Evolutionary conservation across 2,329 filamentous ascomycete species (phyloP).

Genomic region (Calonectria multiphialidica): DNA sequence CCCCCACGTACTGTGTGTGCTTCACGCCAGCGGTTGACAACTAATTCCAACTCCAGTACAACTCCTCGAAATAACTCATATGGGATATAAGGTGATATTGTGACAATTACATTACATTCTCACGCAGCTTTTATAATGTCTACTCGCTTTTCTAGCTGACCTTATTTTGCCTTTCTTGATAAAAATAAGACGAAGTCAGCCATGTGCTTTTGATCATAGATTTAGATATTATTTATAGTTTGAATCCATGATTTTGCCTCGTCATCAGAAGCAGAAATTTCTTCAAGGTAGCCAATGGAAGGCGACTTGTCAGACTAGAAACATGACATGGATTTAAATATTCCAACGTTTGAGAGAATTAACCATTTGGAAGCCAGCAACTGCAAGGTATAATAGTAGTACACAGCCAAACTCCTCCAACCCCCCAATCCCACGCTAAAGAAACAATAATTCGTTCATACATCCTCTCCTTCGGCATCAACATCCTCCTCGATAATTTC

Average conservation of each 20-base stretch:
- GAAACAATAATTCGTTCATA: slow-evolving; percentile 36
- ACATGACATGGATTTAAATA: background rate
- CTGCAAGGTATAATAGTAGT: slow-evolving; percentile 18
- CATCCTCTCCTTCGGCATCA: slow-evolving; percentile 51
- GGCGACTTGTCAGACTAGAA: background rate
- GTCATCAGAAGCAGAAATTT: no score
- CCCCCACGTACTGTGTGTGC: background rate
- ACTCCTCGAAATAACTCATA: no score
- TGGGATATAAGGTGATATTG: no score
- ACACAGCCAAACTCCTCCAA: slow-evolving; percentile 24
- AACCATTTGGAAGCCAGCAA: slow-evolving; percentile 10
- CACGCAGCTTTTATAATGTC: no score
- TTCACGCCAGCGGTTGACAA: background rate
- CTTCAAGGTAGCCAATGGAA: no score
- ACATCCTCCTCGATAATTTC: slow-evolving; percentile 41
- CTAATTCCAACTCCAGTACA: background rate
- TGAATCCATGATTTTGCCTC: background rate
- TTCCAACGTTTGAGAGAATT: background rate
- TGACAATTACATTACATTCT: no score
- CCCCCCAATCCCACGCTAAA: slow-evolving; percentile 18
- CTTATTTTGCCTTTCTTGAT: no score
- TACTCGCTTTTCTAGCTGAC: no score
- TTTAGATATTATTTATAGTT: background rate
- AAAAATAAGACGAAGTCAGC: no score
- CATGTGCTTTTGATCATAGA: no score